A percentile compares a stretch with the other conserved stretches of the same genome.
These are phyloP conservation scores for Corylus americana DNA, from an alignment of 306 rosid genomes.

Conservation along the genomic window DNA sequence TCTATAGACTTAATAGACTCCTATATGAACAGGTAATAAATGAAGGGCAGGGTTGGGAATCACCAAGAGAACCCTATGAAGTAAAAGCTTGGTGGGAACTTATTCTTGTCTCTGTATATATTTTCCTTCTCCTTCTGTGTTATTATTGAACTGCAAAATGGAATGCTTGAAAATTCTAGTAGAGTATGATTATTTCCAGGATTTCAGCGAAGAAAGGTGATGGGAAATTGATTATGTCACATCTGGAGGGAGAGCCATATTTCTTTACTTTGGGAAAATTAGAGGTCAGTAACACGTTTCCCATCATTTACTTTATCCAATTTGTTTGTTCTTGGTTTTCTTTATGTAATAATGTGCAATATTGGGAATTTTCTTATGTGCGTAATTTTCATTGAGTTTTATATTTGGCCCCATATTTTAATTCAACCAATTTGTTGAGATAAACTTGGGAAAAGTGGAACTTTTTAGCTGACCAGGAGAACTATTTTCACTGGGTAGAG, in stretches of 20 bases:
- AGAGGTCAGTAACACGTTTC: constrained; percentile 52
- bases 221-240: constrained; percentile 71
- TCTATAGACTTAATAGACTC: neutral
- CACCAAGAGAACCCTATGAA: constrained; percentile 96
- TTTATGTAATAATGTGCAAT: neutral
- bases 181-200: constrained; percentile 51
- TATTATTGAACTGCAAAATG: constrained; percentile 19
- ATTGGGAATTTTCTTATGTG: constrained; percentile 8
- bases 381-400: constrained; percentile 4
- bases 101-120: constrained; percentile 1
- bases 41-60: constrained; percentile 98
- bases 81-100: constrained; percentile 82
- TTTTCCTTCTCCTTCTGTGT: constrained; percentile 11
- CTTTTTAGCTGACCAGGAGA: neutral
- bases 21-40: constrained; percentile 51
- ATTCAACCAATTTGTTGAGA: neutral
- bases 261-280: constrained; percentile 92
- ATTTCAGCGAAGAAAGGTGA: constrained; percentile 70
- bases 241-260: constrained; percentile 69
- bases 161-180: constrained; percentile 28
- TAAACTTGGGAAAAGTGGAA: neutral
- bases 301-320: constrained; percentile 10
- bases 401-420: neutral
- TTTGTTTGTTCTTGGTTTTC: neutral
- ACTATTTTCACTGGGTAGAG: constrained; percentile 16